Evolutionary conservation across 2,329 filamentous ascomycete species (phyloP), one percentile per base, ranked within the genome.

Genomic region (Onygenales sp.): DNA sequence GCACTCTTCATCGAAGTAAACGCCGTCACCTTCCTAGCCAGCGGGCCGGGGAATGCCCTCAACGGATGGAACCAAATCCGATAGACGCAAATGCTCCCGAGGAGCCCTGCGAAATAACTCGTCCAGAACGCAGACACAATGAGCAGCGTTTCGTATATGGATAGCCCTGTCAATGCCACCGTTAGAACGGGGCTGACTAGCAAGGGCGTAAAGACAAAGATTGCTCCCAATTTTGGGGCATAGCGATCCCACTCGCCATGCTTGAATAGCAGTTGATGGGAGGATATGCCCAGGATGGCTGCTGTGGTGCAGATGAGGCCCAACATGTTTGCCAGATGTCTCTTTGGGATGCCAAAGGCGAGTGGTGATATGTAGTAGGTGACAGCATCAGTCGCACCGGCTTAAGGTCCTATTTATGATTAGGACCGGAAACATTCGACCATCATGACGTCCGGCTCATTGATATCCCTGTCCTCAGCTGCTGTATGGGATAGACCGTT

Each of bases 1-100:
- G 55, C 53, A 13, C 58, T 33, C 31, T 42, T 56, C 9, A 54
- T 54, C 1, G 53, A 42, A 14, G 61, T 61, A n/a, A 62, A 56
- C 4, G 57, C 56, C 1, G 61, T 58, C 2, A 63, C 17, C n/a
- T 54, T 54, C 6, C 60, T 59, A 4, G 56, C 21, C 7, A 59
- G 31, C 1, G 63, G 64, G 0, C 64, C 64, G 1, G 63, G 63
- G 34, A 64, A 65, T 1, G 47, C 45, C 10, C 33, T 52, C 0
- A 65, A 55, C 7, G 59, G 58, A 39, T 66, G 64, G 36, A 64
- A 63, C 6, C 59, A 62, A 2, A 49, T 44, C 33, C 64, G 59
- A 49, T 66, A 67, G 7, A 63, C 17, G 3, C 57, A 14, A 36
- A 65, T 64, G 50, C 61, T 63, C 14, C 33, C 46, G 21, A 48